Evolutionary conservation across 1,139 yeast genomes (phyloP), one percentile per base, ranked within the genome.

Genomic region (Suhomyces taliae): DNA sequence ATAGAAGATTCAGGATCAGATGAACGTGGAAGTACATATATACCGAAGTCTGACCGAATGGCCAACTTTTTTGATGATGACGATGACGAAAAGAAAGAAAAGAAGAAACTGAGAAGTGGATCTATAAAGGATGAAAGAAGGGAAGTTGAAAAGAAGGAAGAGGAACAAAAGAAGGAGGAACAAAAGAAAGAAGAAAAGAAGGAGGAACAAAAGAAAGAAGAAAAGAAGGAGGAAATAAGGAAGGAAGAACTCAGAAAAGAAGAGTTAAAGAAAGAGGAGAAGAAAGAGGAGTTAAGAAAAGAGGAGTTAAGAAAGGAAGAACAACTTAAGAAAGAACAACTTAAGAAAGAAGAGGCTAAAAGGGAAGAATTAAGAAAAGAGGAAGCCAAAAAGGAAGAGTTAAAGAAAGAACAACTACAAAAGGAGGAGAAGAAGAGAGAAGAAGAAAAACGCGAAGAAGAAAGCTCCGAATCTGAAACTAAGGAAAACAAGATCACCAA

Each of bases 61-160:
- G 27, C 27, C 19, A 54, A 53, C 44, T 45, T 56, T 10, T 56
- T 56, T 46, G 58, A 56, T 36, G 58, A 55, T 34, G 59, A 54
- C 14, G 46, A 49, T 11, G 49, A 47, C 7, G 24, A 15, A 15
- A 36, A 8, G 14, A 29, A 37, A 8, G 40, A 29, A 12, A 32
- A 34, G 31, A n/a, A 19, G n/a, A 10, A 41, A 27, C 39, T 29
- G 32, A 29, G 32, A 29, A 29, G 32, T 11, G 32, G 4, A 9
- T 29, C 32, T 7, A 29, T 29, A 29, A 29, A 29, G 32, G 32
- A 29, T 9, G 32, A 29, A 29, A 11, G n/a, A 9, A 29, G n/a
- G n/a, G 32, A 26, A 11, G 32, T 6, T 37, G 8, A 35, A 15
- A 35, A 27, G 19, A 35, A 15, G 27, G 12, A 34, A 8, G 12